Evolutionary conservation across 2,329 filamentous ascomycete genomes (phyloP).

Genomic region (Metarhizium robertsii): DNA sequence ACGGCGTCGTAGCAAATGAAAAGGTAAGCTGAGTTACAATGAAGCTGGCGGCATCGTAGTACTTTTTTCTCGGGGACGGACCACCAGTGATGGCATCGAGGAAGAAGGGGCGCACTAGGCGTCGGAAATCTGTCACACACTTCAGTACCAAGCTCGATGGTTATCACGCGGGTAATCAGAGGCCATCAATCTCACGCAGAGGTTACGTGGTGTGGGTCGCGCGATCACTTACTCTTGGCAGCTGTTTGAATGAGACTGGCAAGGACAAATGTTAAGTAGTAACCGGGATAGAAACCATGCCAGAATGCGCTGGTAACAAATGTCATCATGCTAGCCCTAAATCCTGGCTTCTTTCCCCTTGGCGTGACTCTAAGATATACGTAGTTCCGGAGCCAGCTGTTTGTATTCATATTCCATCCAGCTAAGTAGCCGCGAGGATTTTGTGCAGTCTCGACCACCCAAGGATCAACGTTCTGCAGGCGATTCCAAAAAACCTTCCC

Average conservation of each 20-base stretch:
- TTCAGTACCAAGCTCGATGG: not conserved
- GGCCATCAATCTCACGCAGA: not conserved
- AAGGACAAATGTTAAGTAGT: conserved; percentile 84
- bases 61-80: conserved; percentile 63
- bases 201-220: not conserved
- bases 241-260: conserved; percentile 87
- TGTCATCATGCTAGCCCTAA: conserved; percentile 86
- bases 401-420: conserved; percentile 98
- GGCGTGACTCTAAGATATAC: conserved; percentile 93
- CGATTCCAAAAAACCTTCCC: conserved; percentile 83
- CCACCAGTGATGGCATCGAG: conserved; percentile 64
- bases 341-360: conserved; percentile 90
- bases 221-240: conserved; percentile 70
- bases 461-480: conserved; percentile 79
- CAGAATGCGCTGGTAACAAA: conserved; percentile 93
- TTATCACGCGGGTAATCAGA: not conserved
- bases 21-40: conserved; percentile 74
- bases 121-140: conserved; percentile 62
- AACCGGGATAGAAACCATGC: conserved; percentile 97
- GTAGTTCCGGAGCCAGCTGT: conserved; percentile 92
- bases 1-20: conserved; percentile 74
- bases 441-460: conserved; percentile 79
- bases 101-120: conserved; percentile 87
- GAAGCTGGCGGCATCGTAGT: conserved; percentile 75
- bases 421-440: conserved; percentile 89